Percentiles rank a stretch among this genome's conserved stretches.
Conservation (phyloP, 2,329 filamentous ascomycete genomes). For the Colletotrichum zoysiae region DNA sequence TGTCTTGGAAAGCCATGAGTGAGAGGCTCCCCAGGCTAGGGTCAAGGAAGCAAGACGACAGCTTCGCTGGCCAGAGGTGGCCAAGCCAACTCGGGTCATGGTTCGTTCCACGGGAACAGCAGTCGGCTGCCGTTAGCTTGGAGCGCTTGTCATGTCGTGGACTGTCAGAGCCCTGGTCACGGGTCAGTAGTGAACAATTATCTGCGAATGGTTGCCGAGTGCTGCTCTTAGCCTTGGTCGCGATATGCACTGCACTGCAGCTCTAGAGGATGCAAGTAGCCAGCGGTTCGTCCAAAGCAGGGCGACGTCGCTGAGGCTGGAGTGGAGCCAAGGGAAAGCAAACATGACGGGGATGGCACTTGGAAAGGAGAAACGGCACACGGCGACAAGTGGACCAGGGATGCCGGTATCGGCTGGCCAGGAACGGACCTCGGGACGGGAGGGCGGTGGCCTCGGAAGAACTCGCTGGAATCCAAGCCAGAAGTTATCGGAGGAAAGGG, state of each 20-base stretch:
- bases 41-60: neutral
- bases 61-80: slow-evolving; percentile 22
- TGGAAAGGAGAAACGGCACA: slow-evolving; percentile 13
- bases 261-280: slow-evolving; percentile 22
- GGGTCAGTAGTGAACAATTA: slow-evolving; percentile 14
- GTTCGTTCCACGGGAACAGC: slow-evolving; percentile 30
- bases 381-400: slow-evolving; percentile 25
- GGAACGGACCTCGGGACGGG: slow-evolving; percentile 18
- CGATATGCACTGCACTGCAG: neutral
- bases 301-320: slow-evolving; percentile 8
- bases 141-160: slow-evolving; percentile 36
- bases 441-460: slow-evolving; percentile 23
- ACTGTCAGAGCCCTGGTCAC: slow-evolving; percentile 29
- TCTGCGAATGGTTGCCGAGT: slow-evolving; percentile 12
- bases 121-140: slow-evolving; percentile 27
- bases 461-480: neutral
- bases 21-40: slow-evolving; percentile 1
- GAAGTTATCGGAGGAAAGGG: slow-evolving; percentile 8
- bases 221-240: slow-evolving; percentile 17
- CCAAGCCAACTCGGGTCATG: slow-evolving; percentile 6
- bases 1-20: slow-evolving; percentile 14
- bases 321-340: slow-evolving; percentile 2
- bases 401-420: slow-evolving; percentile 12
- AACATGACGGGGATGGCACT: slow-evolving; percentile 12
- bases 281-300: slow-evolving; percentile 14